Evolutionary conservation across 208 protist genomes (phyloP), one percentile per base, ranked within the genome.

Genomic region (Acanthamoeba lenticulata): DNA sequence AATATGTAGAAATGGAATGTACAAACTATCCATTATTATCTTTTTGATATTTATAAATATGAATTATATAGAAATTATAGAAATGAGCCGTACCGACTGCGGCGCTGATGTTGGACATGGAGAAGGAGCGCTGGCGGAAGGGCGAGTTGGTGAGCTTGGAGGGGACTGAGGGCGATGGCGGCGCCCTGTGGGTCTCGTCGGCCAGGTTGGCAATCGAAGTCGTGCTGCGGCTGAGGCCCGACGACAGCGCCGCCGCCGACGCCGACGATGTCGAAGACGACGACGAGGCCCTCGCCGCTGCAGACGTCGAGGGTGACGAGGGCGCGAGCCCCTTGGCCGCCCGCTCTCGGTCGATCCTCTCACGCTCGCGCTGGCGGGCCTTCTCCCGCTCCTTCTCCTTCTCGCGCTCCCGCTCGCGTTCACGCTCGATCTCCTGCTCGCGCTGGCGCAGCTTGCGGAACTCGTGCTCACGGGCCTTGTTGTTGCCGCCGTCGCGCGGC

Each of bases 361-460:
- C 69, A 11, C 69, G 21, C 38, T 79, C 69, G 7, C 38, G 7
- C 69, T 79, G 69, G 7, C 69, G 32, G 32, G 69, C 69, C 38
- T 79, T 79, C 38, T 79, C 69, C 19, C 69, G 21, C 69, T 79
- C 69, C 69, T 79, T 79, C 38, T 79, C 69, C 69, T 79, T 79
- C 69, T 79, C 69, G 5, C 69, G 29, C 69, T 79, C 69, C 17
- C 69, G 32, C 69, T 79, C 69, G 69, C 69, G 69, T 24, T 79
- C 69, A 5, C 69, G 21, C 38, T 79, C 69, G 38, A 79, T 79
- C 38, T 79, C 69, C 38, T 29, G 29, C 38, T 79, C 69, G 17
- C 69, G 7, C 38, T 79, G 69, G 9, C 38, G 29, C 69, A 42
- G 32, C 19, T 79, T 79, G 32, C 32, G 36, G 69, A 79, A 47